phyloP scores from a whole-genome alignment of 371 early-diverging fungal genomes.

The Mortierella sp. region DNA sequence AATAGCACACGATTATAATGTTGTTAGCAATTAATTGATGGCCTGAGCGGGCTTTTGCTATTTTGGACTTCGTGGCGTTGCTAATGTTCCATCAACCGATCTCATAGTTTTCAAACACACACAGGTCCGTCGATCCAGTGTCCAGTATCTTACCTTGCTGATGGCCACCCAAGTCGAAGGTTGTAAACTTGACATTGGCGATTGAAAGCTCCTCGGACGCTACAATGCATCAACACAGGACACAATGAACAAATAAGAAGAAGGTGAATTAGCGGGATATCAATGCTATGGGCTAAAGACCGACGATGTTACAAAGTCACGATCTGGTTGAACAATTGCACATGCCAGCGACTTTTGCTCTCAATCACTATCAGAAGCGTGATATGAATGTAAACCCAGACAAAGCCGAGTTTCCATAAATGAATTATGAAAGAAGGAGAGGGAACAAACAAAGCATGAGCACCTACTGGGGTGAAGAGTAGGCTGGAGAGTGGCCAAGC shows the following conservation, averaged over 20 bases:
- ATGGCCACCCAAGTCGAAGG: conserved; percentile 98
- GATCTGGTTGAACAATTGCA: conserved; percentile 10
- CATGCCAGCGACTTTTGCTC: conserved; percentile 7
- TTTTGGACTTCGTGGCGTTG: background rate
- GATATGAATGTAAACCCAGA: conserved; percentile 4
- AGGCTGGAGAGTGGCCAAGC: conserved; percentile 96
- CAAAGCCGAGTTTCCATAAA: background rate
- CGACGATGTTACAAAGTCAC: background rate
- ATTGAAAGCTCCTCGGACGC: conserved; percentile 98
- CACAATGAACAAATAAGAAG: conserved; percentile 2
- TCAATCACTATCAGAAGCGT: conserved; percentile 2
- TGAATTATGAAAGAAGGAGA: background rate
- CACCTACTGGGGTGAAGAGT: conserved; percentile 97
- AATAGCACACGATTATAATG: background rate
- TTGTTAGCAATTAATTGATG: background rate
- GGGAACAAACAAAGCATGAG: conserved; percentile 4
- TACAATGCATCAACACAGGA: conserved; percentile 40
- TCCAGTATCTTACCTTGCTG: conserved; percentile 75
- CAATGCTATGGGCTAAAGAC: background rate
- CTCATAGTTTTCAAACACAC: background rate
- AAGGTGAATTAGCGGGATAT: background rate
- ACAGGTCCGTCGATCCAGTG: background rate
- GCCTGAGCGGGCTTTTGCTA: background rate
- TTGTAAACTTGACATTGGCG: conserved; percentile 96
- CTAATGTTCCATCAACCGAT: background rate